These are phyloP conservation scores for Aristolochia californica DNA, from an alignment of 164 flowering plant species.

Conservation along the genomic window DNA sequence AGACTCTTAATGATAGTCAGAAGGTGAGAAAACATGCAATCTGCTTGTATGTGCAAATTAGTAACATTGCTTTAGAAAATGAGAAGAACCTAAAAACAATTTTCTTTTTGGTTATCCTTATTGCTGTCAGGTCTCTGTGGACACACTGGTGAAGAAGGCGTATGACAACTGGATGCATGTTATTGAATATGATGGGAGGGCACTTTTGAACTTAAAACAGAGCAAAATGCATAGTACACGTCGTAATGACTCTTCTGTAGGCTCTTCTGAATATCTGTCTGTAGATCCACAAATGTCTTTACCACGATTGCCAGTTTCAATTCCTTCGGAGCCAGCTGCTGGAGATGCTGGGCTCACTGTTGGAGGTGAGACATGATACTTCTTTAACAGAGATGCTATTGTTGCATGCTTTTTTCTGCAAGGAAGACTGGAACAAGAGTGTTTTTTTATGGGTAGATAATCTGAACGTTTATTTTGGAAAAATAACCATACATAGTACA, in stretches of 20 bases:
- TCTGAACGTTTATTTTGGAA: too few species aligned
- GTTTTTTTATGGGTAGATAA: too few species aligned
- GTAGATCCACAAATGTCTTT: constrained; percentile 39
- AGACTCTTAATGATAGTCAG: constrained; percentile 71
- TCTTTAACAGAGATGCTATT: too few species aligned
- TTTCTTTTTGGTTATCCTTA: too few species aligned
- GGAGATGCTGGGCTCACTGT: constrained; percentile 27
- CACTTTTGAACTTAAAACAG: constrained; percentile 45
- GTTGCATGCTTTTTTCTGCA: neutral
- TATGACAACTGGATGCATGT: constrained; percentile 95
- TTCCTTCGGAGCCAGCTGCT: constrained; percentile 35
- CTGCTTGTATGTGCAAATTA: constrained; percentile 13
- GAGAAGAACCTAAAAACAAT: too few species aligned
- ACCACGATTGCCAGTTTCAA: constrained; percentile 39
- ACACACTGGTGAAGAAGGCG: constrained; percentile 81
- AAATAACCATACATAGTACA: too few species aligned
- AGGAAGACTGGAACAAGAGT: too few species aligned
- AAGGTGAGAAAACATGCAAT: constrained; percentile 40
- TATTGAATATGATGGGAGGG: constrained; percentile 82
- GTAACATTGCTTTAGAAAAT: constrained; percentile 15
- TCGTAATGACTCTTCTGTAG: constrained; percentile 22
- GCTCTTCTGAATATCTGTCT: constrained; percentile 26
- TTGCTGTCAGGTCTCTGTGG: constrained; percentile 62
- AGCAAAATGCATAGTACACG: constrained; percentile 25
- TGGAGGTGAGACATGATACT: constrained; percentile 36